Evolutionary conservation across 1,284 basidiomycete genomes (phyloP), one percentile per base, ranked within the genome.

Genomic region (Ganoderma sinense): DNA sequence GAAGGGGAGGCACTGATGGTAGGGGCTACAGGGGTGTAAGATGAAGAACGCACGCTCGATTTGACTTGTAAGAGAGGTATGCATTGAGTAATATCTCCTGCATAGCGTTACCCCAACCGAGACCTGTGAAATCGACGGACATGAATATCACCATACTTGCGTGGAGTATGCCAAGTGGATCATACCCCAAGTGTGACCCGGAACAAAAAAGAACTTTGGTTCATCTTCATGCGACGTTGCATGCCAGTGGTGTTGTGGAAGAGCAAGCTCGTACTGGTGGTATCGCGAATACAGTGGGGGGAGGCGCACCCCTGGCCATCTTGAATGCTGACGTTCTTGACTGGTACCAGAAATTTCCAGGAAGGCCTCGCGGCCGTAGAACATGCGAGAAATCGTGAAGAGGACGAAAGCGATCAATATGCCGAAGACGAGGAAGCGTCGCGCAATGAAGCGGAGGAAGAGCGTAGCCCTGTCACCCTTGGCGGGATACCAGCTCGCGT

Each of bases 81-180:
- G 87, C 81, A 65, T 85, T 84, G 58, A 88, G 72, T 2, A 88
- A 59, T 68, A 86, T 82, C 66, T 88, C 88, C 65, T 90, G 85
- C 79, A 89, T 81, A 4, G 78, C 81, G 68, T 90, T 90, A 7
- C 88, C 88, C 88, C 88, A 90, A 1, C 72, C 72, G 11, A 65
- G 62, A 0, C 64, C 72, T 73, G n/a, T 10, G 31, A 0, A 2
- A 51, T 11, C 4, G 18, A 23, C 45, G 7, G 5, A n/a, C 6
- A 33, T 14, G 39, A 48, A 18, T 11, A 29, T 6, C 0, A 20
- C 20, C 5, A 45, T 39, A 16, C 10, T 23, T 13, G 53, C 13
- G 16, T 56, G 26, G 8, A 16, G 23, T 55, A 31, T 29, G 6
- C 1, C 1, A 53, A 53, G 23, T 6, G 26, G 48, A 53, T 4